Conservation (phyloP, 129 eudicot genomes). For the Flaveria bidentis region DNA sequence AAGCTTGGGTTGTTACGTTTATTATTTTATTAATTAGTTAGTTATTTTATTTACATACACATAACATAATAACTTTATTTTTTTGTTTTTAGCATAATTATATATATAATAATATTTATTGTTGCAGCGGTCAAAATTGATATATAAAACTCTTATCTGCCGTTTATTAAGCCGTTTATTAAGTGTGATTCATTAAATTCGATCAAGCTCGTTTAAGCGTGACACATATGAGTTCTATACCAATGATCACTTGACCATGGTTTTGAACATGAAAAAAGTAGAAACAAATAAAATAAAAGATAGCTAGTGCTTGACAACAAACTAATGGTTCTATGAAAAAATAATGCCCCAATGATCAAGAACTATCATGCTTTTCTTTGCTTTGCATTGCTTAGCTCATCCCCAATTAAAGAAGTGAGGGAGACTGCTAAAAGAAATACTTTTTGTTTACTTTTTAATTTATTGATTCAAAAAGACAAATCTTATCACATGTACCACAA, state of each 20-base stretch:
- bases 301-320: slow-evolving; percentile 4
- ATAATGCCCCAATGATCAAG: slow-evolving; percentile 33
- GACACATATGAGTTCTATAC: not conserved
- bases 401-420: slow-evolving; percentile 30
- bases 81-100: too few relatives aligned
- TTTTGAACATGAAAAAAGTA: slow-evolving; percentile 20
- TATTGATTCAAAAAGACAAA: slow-evolving; percentile 28
- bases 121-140: too few relatives aligned
- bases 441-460: slow-evolving; percentile 24
- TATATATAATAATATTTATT: too few relatives aligned
- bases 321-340: not conserved
- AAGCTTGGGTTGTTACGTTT: too few relatives aligned
- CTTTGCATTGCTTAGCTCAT: slow-evolving; percentile 26
- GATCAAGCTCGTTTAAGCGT: too few relatives aligned
- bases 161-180: too few relatives aligned
- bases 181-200: too few relatives aligned
- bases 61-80: too few relatives aligned
- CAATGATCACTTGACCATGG: slow-evolving; percentile 34
- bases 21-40: too few relatives aligned
- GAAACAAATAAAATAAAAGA: not conserved
- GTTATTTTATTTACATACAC: too few relatives aligned
- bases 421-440: slow-evolving; percentile 32
- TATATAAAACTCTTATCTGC: too few relatives aligned
- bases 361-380: slow-evolving; percentile 19
- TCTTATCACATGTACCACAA: slow-evolving; percentile 41